A percentile compares a stretch with the other conserved stretches of the same genome.
These are phyloP conservation scores for Barnettozyma populi DNA, from an alignment of 805 yeast genomes.

Conservation along the genomic window DNA sequence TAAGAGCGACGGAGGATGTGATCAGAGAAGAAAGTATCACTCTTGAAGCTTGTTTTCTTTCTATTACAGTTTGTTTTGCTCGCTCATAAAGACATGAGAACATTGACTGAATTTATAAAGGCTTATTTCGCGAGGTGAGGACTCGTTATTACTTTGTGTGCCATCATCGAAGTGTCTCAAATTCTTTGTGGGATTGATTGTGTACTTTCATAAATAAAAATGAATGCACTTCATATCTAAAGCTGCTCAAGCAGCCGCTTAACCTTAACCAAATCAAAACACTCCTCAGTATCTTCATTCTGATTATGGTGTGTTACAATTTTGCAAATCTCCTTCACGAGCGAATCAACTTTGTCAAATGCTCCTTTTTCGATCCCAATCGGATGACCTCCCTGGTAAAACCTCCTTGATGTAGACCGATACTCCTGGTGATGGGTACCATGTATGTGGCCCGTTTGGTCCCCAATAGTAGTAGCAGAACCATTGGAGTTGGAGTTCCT, in stretches of 20 bases:
- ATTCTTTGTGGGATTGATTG: too few relatives aligned
- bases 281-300: background rate
- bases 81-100: too few relatives aligned
- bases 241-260: background rate
- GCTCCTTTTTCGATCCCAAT: background rate
- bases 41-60: too few relatives aligned
- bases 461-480: background rate
- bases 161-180: too few relatives aligned
- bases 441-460: background rate
- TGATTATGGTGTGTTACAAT: background rate
- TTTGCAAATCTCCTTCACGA: constrained; percentile 7
- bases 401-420: background rate
- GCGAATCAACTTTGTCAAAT: constrained; percentile 1
- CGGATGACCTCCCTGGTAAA: constrained; percentile 6
- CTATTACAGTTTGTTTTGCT: too few relatives aligned
- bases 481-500: constrained; percentile 5
- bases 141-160: too few relatives aligned
- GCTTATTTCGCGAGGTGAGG: too few relatives aligned
- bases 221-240: too few relatives aligned
- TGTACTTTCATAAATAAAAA: too few relatives aligned
- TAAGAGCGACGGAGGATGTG: too few relatives aligned
- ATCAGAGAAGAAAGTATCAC: too few relatives aligned
- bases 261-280: constrained; percentile 1
- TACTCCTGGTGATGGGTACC: constrained; percentile 2
- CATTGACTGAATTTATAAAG: too few relatives aligned